phyloP scores from a whole-genome alignment of 2,329 filamentous ascomycete genomes.

The Epichloe sibirici region DNA sequence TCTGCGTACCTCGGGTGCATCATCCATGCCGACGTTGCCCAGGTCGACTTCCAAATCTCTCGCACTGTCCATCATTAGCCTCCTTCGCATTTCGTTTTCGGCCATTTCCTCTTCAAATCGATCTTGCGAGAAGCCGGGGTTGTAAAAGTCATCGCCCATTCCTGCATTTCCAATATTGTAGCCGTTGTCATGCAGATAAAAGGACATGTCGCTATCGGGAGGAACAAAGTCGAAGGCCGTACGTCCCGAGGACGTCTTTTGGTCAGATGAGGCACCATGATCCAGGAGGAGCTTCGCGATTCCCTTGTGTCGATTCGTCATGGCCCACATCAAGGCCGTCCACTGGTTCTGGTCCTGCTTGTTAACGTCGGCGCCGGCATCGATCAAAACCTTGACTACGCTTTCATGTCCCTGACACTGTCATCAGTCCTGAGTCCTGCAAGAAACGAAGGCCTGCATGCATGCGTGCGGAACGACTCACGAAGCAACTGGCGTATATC shows the following conservation, averaged over 20 bases:
- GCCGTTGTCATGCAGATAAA: conserved; percentile 87
- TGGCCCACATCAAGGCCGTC: conserved; percentile 98
- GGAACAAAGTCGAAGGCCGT: conserved; percentile 94
- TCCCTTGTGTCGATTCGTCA: conserved; percentile 94
- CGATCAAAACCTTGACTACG: conserved; percentile 72
- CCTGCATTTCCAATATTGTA: conserved; percentile 78
- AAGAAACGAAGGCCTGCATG: neutral
- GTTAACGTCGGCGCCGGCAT: conserved; percentile 80
- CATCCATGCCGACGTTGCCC: conserved; percentile 89
- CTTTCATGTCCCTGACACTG: conserved; percentile 63
- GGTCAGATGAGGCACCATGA: conserved; percentile 86
- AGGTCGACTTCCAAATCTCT: conserved; percentile 93
- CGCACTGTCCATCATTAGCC: conserved; percentile 99
- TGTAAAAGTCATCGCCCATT: conserved; percentile 84
- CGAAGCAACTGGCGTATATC: conserved; percentile 97
- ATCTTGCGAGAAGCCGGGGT: conserved; percentile 80
- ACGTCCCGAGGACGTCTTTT: conserved; percentile 85
- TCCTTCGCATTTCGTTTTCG: conserved; percentile 85
- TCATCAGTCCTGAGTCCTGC: conserved; percentile 2
- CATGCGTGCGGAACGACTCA: conserved; percentile 28
- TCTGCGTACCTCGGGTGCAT: conserved; percentile 69
- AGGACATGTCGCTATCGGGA: conserved; percentile 91
- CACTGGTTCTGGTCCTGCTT: conserved; percentile 92
- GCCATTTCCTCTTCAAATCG: conserved; percentile 95
- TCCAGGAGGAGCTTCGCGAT: conserved; percentile 90